Percentiles rank a stretch among this genome's conserved stretches.
Evolutionary conservation across 2,329 filamentous ascomycete species (phyloP).

Genomic region (Nigrospora sphaerica): DNA sequence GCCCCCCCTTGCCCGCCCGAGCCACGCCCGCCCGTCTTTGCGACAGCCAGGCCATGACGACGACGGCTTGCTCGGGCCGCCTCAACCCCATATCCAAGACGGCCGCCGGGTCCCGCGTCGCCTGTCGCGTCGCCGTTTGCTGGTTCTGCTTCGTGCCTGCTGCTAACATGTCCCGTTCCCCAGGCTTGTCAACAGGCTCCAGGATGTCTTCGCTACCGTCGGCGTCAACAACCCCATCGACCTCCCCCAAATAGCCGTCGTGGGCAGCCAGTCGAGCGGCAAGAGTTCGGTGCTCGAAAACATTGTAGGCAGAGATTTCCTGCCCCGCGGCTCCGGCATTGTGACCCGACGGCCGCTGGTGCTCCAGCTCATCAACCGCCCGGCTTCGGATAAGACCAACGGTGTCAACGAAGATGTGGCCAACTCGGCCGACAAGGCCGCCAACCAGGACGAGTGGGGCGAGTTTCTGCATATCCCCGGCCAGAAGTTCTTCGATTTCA

Average conservation of each 20-base stretch:
- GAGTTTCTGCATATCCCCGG: constrained; percentile 97
- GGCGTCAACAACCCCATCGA: constrained; percentile 91
- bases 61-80: no score
- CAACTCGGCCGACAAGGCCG: constrained; percentile 70
- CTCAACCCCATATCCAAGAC: no score
- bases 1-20: background rate
- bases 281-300: constrained; percentile 52
- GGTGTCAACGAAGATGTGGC: constrained; percentile 62
- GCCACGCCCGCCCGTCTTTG: constrained; percentile 5
- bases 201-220: constrained; percentile 98
- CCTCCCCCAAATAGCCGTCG: constrained; percentile 35
- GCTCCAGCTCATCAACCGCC: constrained; percentile 55
- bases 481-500: constrained; percentile 52
- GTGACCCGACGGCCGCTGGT: constrained; percentile 93
- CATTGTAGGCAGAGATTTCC: constrained; percentile 69
- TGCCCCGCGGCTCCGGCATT: constrained; percentile 95
- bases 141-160: no score
- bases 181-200: constrained; percentile 93
- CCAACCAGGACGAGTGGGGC: constrained; percentile 94
- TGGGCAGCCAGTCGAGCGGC: constrained; percentile 46
- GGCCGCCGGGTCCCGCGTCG: no score
- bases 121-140: no score
- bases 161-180: constrained; percentile 1
- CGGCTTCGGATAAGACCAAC: constrained; percentile 58
- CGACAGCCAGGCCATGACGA: no score